Conservation (phyloP, 2,329 filamentous ascomycete genomes). For the Verticillium dahliae region DNA sequence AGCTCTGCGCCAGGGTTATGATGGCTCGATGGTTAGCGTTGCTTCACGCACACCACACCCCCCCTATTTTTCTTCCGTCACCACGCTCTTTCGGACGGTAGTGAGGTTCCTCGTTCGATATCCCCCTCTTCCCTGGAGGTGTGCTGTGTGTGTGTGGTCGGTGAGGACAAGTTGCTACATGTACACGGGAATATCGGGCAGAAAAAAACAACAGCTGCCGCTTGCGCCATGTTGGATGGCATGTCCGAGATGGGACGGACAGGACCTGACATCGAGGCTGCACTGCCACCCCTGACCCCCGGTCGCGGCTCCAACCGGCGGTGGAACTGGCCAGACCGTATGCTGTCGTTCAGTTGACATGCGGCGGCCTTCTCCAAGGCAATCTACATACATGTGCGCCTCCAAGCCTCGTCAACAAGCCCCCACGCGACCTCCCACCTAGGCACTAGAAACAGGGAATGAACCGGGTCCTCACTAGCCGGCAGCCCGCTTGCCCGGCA, state of each 20-base stretch:
- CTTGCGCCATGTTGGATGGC: not conserved
- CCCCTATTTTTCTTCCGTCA: not conserved
- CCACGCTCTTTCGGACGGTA: not conserved
- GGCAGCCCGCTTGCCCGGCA: not conserved
- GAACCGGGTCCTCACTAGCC: not conserved
- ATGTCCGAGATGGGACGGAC: not conserved
- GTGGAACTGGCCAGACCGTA: not conserved
- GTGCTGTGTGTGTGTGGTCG: not conserved
- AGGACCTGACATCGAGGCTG: not conserved
- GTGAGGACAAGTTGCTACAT: not conserved
- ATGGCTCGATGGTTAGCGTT: not conserved
- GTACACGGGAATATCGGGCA: not conserved
- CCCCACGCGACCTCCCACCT: not conserved
- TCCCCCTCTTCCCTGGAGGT: not conserved
- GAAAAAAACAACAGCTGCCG: not conserved
- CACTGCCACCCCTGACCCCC: not conserved
- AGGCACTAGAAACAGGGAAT: not conserved
- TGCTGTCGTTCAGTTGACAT: not conserved
- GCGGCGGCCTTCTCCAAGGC: too few relatives aligned
- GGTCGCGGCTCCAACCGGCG: not conserved
- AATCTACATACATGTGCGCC: not conserved
- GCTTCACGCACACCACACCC: not conserved
- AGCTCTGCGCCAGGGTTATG: not conserved
- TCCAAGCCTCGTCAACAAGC: not conserved
- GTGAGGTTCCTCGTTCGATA: not conserved